phyloP scores from a whole-genome alignment of 108 stramenopile species.

The Nitzschia inconspicua region DNA sequence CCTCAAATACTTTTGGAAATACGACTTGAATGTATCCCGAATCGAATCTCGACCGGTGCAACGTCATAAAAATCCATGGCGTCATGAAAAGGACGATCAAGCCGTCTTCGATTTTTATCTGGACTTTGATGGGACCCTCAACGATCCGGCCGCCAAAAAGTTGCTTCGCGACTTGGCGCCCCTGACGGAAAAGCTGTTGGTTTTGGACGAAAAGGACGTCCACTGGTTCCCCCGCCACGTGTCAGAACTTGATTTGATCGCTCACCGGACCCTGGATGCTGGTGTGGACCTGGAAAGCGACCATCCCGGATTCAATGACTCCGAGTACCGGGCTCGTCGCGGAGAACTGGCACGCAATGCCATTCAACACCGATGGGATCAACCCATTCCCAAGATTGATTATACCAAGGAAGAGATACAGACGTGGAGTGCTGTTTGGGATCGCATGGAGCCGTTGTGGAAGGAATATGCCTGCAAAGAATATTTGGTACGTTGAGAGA shows the following conservation, averaged over 20 bases:
- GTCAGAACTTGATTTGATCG: constrained; percentile 88
- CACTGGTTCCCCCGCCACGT: constrained; percentile 94
- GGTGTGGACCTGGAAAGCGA: constrained; percentile 78
- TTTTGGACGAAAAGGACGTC: constrained; percentile 84
- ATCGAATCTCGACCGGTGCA: constrained; percentile 82
- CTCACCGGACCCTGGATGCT: constrained; percentile 84
- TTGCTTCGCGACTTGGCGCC: constrained; percentile 48
- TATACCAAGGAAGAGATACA: constrained; percentile 88
- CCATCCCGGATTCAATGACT: constrained; percentile 91
- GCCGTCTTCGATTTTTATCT: constrained; percentile 78
- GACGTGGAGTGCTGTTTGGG: constrained; percentile 92
- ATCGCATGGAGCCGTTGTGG: constrained; percentile 77
- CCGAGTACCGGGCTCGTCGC: constrained; percentile 79
- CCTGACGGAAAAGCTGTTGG: constrained; percentile 62
- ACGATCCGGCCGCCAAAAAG: constrained; percentile 49
- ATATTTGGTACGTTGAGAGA: constrained; percentile 52
- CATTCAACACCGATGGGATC: constrained; percentile 56
- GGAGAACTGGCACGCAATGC: constrained; percentile 68
- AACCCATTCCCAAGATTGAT: constrained; percentile 77
- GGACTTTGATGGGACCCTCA: constrained; percentile 63
- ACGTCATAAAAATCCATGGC: neutral
- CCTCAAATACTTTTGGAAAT: constrained; percentile 88
- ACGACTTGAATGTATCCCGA: constrained; percentile 87
- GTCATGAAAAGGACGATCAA: constrained; percentile 1
- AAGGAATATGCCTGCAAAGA: constrained; percentile 90